phyloP scores from a whole-genome alignment of 2,329 filamentous ascomycete species.

The Keithomyces neogunnii region DNA sequence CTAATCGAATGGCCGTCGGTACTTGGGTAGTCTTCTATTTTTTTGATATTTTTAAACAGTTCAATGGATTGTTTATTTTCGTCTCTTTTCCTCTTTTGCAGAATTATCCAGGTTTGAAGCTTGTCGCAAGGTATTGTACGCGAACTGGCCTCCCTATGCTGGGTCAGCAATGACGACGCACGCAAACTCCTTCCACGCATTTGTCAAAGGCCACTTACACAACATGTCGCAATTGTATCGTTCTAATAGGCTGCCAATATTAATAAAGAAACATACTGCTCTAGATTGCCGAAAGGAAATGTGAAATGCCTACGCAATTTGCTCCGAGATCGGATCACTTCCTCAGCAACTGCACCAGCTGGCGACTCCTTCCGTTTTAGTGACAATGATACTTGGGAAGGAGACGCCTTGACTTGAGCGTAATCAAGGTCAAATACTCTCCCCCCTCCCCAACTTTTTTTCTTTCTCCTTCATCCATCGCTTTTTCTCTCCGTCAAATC shows the following conservation, averaged over 20 bases:
- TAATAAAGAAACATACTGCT: too few species aligned
- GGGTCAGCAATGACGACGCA: too few species aligned
- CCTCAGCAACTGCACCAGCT: not conserved
- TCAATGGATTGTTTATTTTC: too few species aligned
- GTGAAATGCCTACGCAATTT: not conserved
- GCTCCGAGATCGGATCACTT: not conserved
- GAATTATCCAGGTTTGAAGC: too few species aligned
- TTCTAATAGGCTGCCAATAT: too few species aligned
- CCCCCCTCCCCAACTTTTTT: not conserved
- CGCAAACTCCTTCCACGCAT: too few species aligned
- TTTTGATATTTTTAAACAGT: too few species aligned
- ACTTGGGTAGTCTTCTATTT: not conserved
- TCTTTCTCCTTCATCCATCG: not conserved
- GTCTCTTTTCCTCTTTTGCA: too few species aligned
- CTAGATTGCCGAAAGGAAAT: not conserved
- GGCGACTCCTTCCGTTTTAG: conserved; percentile 2
- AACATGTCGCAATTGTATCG: too few species aligned
- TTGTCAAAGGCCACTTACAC: too few species aligned
- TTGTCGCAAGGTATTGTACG: too few species aligned
- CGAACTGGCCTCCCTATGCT: too few species aligned
- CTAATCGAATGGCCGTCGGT: not conserved
- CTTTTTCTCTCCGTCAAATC: not conserved
- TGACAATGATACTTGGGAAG: not conserved
- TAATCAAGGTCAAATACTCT: not conserved
- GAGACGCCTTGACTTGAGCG: not conserved